A percentile compares a stretch with the other conserved stretches of the same genome.
phyloP scores from a whole-genome alignment of 2,329 filamentous ascomycete species.

The Talaromyces sp. region DNA sequence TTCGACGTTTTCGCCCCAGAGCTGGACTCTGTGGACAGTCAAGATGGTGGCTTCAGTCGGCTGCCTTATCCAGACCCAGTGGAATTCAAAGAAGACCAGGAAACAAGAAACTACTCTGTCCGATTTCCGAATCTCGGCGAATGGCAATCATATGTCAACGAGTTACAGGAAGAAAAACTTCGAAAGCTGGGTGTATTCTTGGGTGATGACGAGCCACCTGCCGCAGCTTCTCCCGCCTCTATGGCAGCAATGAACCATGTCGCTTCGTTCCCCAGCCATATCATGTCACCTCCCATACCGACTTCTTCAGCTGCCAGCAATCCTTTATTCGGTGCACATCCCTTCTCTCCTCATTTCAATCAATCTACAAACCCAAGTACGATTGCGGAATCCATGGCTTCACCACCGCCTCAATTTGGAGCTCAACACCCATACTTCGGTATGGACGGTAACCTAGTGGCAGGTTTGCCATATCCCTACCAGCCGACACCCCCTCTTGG shows the following conservation, averaged over 20 bases:
- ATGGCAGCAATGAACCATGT: constrained; percentile 59
- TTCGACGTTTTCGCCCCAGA: constrained; percentile 30
- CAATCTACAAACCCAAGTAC: constrained; percentile 59
- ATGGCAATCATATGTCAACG: constrained; percentile 75
- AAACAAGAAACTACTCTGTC: constrained; percentile 27
- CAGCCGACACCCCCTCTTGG: constrained; percentile 54
- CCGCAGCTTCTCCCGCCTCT: constrained; percentile 61
- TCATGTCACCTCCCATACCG: constrained; percentile 78
- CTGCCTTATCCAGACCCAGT: constrained; percentile 36
- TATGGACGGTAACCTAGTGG: constrained; percentile 52
- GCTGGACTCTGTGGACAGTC: constrained; percentile 19
- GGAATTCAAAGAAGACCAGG: constrained; percentile 31
- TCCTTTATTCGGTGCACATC: constrained; percentile 54
- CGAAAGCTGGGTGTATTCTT: constrained; percentile 82
- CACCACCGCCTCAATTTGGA: constrained; percentile 63
- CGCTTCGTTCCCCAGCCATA: constrained; percentile 58
- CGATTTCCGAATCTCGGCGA: constrained; percentile 44
- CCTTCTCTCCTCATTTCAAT: constrained; percentile 57
- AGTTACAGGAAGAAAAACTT: constrained; percentile 84
- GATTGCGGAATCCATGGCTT: constrained; percentile 59
- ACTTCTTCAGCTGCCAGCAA: constrained; percentile 72
- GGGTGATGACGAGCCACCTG: constrained; percentile 65
- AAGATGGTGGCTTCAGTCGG: constrained; percentile 38
- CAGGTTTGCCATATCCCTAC: constrained; percentile 63
- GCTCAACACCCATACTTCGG: constrained; percentile 54